A percentile compares a stretch with the other conserved stretches of the same genome.
These are phyloP conservation scores for Monilinia aucupariae DNA, from an alignment of 2,329 filamentous ascomycete species.

Conservation along the genomic window DNA sequence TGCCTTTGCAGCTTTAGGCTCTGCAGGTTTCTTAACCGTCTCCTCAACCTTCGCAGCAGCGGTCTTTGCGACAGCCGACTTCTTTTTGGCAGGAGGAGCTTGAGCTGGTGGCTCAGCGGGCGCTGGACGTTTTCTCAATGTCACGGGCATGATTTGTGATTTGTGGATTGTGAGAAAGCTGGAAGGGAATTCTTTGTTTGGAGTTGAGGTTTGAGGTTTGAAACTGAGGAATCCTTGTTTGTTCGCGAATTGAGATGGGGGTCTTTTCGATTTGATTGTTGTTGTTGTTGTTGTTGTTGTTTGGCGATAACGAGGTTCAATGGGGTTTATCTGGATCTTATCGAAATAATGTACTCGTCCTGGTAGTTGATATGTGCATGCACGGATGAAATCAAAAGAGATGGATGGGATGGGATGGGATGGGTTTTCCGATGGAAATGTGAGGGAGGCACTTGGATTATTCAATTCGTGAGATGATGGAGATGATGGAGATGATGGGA, in stretches of 20 bases:
- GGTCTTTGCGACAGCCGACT: conserved; percentile 39
- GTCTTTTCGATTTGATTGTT: not conserved
- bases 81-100: conserved; percentile 45
- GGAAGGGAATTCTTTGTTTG: not conserved
- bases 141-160: conserved; percentile 55
- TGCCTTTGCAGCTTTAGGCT: conserved; percentile 1
- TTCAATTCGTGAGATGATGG: no score
- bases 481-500: no score
- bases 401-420: conserved; percentile 12
- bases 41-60: conserved; percentile 38
- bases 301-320: not conserved
- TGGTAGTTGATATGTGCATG: no score
- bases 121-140: conserved; percentile 58
- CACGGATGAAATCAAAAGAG: no score
- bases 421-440: not conserved
- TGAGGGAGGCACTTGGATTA: no score
- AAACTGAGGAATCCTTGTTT: conserved; percentile 23
- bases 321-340: not conserved
- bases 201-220: no score
- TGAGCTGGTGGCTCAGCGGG: conserved; percentile 42
- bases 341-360: no score
- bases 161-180: conserved; percentile 13
- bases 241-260: conserved; percentile 22
- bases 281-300: no score
- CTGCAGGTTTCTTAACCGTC: conserved; percentile 5